Conservation (phyloP, 345 rosid species). For the Cochlearia excelsa region DNA sequence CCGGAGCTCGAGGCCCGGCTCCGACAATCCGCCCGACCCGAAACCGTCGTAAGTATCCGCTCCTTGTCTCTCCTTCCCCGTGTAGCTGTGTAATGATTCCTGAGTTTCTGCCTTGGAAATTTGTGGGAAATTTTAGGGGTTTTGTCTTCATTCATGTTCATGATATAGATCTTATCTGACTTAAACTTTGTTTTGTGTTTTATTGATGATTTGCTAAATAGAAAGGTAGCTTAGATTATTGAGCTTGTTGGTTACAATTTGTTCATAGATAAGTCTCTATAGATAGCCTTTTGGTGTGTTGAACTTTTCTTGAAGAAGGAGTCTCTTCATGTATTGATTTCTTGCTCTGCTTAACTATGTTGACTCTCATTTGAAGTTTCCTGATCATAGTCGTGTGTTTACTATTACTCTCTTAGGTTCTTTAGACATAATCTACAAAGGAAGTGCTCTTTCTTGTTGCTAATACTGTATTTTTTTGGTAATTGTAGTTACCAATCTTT, state of each 20-base stretch:
- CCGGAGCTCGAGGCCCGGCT: conserved; percentile 82
- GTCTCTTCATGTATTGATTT: no score
- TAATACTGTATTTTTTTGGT: no score
- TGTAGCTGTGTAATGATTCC: conserved; percentile 7
- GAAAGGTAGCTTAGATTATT: background rate
- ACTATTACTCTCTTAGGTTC: no score
- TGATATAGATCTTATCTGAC: no score
- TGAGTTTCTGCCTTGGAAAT: background rate
- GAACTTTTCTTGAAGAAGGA: background rate
- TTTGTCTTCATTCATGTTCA: no score
- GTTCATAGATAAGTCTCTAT: conserved; percentile 10
- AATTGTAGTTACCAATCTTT: no score
- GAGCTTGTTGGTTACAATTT: conserved; percentile 13
- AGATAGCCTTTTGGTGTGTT: background rate
- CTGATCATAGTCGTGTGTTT: background rate
- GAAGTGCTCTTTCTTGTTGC: no score
- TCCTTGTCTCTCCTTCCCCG: background rate
- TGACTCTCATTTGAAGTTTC: no score
- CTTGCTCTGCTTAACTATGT: no score
- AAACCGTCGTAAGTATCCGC: conserved; percentile 50
- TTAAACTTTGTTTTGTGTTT: background rate
- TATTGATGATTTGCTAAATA: background rate
- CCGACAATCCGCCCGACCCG: conserved; percentile 76
- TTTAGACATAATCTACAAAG: no score
- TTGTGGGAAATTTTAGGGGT: background rate